phyloP scores from a whole-genome alignment of 768 basidiomycete species.

The Suillus bovinus region DNA sequence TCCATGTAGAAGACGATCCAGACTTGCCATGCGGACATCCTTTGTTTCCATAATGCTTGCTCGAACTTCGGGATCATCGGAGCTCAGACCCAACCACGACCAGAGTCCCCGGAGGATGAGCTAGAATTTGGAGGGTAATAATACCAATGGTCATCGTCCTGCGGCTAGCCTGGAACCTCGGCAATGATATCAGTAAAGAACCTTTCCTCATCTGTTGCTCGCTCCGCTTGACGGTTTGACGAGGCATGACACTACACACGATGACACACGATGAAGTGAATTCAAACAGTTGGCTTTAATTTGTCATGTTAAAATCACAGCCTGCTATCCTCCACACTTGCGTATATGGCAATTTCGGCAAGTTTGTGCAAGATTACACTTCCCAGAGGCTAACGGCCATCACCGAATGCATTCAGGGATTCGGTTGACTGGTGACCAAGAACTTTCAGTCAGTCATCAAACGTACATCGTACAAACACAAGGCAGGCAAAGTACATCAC shows the following conservation, averaged over 20 bases:
- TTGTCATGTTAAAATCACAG: background rate
- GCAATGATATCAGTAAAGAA: background rate
- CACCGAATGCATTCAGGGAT: background rate
- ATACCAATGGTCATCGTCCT: background rate
- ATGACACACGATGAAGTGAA: background rate
- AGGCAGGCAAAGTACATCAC: constrained; percentile 19
- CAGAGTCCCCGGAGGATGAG: background rate
- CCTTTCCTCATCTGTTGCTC: background rate
- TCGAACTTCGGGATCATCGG: no score
- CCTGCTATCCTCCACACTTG: constrained; percentile 15
- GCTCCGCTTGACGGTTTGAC: background rate
- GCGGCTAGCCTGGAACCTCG: background rate
- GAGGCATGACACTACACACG: background rate
- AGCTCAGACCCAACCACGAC: background rate
- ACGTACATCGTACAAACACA: background rate
- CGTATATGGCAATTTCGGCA: constrained; percentile 10
- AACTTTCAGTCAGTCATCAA: background rate
- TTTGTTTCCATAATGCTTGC: no score
- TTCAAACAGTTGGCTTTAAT: background rate
- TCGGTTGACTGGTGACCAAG: background rate
- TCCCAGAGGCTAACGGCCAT: background rate
- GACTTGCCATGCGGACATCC: no score
- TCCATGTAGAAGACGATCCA: no score
- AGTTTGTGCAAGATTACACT: background rate
- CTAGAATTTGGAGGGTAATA: background rate